Evolutionary conservation across 2,329 filamentous ascomycete species (phyloP).

Genomic region (Apiospora arundinis): DNA sequence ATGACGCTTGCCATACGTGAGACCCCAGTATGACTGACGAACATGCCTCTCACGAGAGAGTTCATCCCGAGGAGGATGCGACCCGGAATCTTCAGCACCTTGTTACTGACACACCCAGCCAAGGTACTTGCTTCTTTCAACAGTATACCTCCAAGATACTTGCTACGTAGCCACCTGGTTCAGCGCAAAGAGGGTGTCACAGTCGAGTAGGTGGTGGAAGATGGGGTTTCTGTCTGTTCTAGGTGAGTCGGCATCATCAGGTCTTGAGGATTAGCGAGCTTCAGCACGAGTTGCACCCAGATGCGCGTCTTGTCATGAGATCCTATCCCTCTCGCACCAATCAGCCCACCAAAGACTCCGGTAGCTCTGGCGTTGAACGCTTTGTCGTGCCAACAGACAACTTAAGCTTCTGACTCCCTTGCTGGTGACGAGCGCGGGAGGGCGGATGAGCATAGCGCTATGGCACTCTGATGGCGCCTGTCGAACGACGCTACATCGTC

Average conservation of each 20-base stretch:
- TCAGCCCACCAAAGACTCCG: neutral
- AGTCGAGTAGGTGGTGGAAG: neutral
- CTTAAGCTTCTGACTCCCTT: slow-evolving; percentile 9
- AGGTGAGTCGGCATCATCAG: neutral
- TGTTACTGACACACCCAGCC: neutral
- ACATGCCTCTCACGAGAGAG: neutral
- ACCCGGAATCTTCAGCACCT: slow-evolving; percentile 5
- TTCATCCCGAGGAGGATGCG: neutral
- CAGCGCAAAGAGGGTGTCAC: neutral
- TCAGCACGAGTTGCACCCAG: neutral
- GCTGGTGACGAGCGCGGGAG: neutral
- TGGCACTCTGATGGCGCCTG: neutral
- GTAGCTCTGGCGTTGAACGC: neutral
- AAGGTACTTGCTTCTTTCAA: neutral
- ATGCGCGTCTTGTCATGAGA: neutral
- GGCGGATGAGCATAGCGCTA: neutral
- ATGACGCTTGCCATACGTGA: neutral
- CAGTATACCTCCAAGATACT: neutral
- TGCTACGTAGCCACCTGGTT: neutral
- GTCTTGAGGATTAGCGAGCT: neutral
- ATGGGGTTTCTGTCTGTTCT: neutral
- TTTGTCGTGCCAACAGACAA: neutral
- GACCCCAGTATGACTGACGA: neutral
- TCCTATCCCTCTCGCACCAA: neutral
- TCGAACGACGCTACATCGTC: neutral